Evolutionary conservation across 2,329 filamentous ascomycete genomes (phyloP).

Genomic region (Claviceps capensis): DNA sequence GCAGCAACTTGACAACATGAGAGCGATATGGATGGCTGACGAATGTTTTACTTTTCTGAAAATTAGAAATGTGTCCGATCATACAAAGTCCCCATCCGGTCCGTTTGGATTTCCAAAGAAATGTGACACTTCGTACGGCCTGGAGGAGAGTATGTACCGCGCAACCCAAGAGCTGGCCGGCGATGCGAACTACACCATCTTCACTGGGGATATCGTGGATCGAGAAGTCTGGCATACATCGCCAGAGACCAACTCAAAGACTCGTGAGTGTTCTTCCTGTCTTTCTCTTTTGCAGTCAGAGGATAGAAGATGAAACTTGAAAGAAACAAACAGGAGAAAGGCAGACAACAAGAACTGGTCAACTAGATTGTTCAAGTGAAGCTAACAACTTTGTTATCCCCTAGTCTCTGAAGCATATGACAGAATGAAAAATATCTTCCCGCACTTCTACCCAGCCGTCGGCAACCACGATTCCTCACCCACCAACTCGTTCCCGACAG

Average conservation of each 20-base stretch:
- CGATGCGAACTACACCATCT: not conserved
- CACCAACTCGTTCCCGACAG: not conserved
- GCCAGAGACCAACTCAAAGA: not conserved
- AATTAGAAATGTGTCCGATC: conserved; percentile 1
- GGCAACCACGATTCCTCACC: conserved; percentile 1
- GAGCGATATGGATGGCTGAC: no score
- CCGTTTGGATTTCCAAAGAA: not conserved
- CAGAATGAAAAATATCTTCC: not conserved
- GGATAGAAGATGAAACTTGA: no score
- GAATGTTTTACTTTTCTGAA: not conserved
- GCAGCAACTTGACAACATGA: no score
- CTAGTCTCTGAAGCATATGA: not conserved
- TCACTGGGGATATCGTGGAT: not conserved
- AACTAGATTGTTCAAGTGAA: no score
- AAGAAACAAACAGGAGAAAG: no score
- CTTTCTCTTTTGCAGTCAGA: no score
- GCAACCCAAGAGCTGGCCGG: not conserved
- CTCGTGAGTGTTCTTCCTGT: conserved; percentile 11
- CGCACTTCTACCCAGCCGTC: not conserved
- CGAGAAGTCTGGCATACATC: not conserved
- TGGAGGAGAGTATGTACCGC: conserved; percentile 1
- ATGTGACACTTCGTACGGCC: not conserved
- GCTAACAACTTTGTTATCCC: not conserved
- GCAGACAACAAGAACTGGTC: no score
- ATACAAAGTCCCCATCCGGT: not conserved